Conservation (phyloP, 495 filamentous ascomycete genomes). For the Aspergillus coremiiformis region DNA sequence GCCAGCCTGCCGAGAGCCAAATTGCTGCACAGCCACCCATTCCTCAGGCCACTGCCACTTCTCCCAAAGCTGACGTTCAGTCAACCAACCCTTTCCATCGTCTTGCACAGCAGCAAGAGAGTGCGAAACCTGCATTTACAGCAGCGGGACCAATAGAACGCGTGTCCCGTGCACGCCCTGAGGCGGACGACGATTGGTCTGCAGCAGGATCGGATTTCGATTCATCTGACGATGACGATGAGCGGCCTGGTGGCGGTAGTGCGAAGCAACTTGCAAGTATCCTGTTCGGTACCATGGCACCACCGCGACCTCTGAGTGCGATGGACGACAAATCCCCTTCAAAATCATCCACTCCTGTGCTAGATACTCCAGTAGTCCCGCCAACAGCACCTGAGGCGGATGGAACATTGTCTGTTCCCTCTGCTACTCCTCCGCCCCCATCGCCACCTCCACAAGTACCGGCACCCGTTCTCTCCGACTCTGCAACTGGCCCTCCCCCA, state of each 20-base stretch:
- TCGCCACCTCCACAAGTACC: slow-evolving; percentile 28
- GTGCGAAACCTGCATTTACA: slow-evolving; percentile 28
- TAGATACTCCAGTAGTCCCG: slow-evolving; percentile 26
- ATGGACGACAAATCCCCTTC: slow-evolving; percentile 59
- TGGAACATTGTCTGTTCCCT: slow-evolving; percentile 11
- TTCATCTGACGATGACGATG: slow-evolving; percentile 59
- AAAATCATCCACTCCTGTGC: slow-evolving; percentile 33
- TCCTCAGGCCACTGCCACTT: slow-evolving; percentile 22
- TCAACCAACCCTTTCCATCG: slow-evolving; percentile 97
- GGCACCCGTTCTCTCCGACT: slow-evolving; percentile 25
- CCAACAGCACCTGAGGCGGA: slow-evolving; percentile 12
- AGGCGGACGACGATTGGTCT: slow-evolving; percentile 85
- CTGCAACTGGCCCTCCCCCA: slow-evolving; percentile 26
- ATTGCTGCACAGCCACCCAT: slow-evolving; percentile 21
- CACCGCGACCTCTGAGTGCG: slow-evolving; percentile 79
- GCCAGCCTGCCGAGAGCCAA: slow-evolving; percentile 29
- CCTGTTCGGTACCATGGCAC: slow-evolving; percentile 95
- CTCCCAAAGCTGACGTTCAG: slow-evolving; percentile 40
- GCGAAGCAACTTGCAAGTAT: slow-evolving; percentile 89
- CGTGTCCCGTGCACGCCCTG: slow-evolving; percentile 51
- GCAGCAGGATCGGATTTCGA: slow-evolving; percentile 73
- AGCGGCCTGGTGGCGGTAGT: slow-evolving; percentile 65
- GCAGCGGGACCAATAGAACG: slow-evolving; percentile 35
- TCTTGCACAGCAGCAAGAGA: slow-evolving; percentile 53
- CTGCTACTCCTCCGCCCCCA: slow-evolving; percentile 22